Percentiles rank a stretch among this genome's conserved stretches.
phyloP scores from a whole-genome alignment of 306 rosid species.

The Bauhinia variegata region DNA sequence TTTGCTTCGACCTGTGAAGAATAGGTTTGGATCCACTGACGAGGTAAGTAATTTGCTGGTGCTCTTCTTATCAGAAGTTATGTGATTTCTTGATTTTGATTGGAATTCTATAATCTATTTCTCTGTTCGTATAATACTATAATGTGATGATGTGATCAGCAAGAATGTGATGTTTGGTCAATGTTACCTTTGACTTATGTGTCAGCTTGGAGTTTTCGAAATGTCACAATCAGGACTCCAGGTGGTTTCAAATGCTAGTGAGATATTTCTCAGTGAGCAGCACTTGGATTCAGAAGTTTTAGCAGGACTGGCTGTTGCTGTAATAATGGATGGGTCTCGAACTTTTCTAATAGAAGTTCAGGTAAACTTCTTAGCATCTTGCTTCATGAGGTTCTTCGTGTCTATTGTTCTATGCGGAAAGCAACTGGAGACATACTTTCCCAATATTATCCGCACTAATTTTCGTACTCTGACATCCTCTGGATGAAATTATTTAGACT shows the following conservation, averaged over 20 bases:
- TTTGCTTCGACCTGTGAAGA: slow-evolving; percentile 90
- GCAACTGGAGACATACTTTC: not conserved
- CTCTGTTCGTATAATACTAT: slow-evolving; percentile 6
- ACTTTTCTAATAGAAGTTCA: slow-evolving; percentile 88
- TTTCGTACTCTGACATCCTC: slow-evolving; percentile 11
- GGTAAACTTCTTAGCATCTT: slow-evolving; percentile 47
- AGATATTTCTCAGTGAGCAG: slow-evolving; percentile 79
- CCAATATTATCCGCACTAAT: not conserved
- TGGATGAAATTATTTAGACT: slow-evolving; percentile 16
- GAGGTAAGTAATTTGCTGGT: slow-evolving; percentile 56
- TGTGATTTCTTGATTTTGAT: not conserved
- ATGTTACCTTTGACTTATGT: slow-evolving; percentile 33
- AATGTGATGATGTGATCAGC: slow-evolving; percentile 2
- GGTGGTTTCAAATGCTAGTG: slow-evolving; percentile 75
- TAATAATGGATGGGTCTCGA: slow-evolving; percentile 89
- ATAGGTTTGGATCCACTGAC: slow-evolving; percentile 92
- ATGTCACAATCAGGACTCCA: slow-evolving; percentile 77
- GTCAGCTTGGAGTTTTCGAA: slow-evolving; percentile 94
- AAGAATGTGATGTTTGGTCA: slow-evolving; percentile 21
- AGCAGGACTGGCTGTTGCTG: slow-evolving; percentile 88
- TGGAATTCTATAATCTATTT: slow-evolving; percentile 18
- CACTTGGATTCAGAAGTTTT: slow-evolving; percentile 63
- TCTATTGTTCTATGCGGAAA: not conserved
- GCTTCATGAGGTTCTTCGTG: not conserved
- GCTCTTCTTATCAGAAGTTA: slow-evolving; percentile 3